Percentiles rank a stretch among this genome's conserved stretches.
Evolutionary conservation across 2,329 filamentous ascomycete species (phyloP).

Genomic region (Aureobasidium subglaciale): DNA sequence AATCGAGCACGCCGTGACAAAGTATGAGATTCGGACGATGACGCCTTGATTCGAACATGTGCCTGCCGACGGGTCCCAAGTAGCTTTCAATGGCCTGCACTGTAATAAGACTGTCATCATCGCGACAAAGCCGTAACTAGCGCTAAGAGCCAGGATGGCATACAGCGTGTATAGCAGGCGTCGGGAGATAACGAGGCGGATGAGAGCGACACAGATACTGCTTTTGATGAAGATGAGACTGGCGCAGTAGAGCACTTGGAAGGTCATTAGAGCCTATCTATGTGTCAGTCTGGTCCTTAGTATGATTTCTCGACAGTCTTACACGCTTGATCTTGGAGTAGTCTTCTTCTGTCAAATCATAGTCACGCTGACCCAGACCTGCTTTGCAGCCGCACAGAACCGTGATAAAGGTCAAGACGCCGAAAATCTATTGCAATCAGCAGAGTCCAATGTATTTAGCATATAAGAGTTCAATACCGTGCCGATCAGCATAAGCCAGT

Average conservation of each 20-base stretch:
- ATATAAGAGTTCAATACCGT: background rate
- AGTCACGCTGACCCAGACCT: constrained; percentile 16
- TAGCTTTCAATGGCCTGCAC: constrained; percentile 1
- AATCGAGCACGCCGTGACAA: constrained; percentile 14
- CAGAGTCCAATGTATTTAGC: background rate
- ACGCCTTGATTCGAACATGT: background rate
- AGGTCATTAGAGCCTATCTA: background rate
- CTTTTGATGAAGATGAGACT: constrained; percentile 15
- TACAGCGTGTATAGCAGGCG: constrained; percentile 8
- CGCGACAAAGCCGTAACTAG: constrained; percentile 1
- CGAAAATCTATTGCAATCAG: constrained; percentile 1
- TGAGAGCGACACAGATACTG: constrained; percentile 14
- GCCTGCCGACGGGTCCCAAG: constrained; percentile 5
- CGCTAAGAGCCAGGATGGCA: constrained; percentile 5
- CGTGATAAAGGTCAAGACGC: constrained; percentile 1
- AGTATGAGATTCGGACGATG: constrained; percentile 8
- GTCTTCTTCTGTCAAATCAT: background rate
- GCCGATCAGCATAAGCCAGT: constrained; percentile 14
- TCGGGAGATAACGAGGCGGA: constrained; percentile 6
- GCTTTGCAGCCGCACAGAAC: constrained; percentile 7
- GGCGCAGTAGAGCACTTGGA: constrained; percentile 7
- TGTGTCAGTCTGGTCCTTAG: background rate
- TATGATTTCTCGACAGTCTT: background rate
- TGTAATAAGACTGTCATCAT: background rate
- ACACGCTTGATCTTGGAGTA: constrained; percentile 6